Conservation (phyloP, 78 protist genomes). For the Dictyostelium discoideum region DNA sequence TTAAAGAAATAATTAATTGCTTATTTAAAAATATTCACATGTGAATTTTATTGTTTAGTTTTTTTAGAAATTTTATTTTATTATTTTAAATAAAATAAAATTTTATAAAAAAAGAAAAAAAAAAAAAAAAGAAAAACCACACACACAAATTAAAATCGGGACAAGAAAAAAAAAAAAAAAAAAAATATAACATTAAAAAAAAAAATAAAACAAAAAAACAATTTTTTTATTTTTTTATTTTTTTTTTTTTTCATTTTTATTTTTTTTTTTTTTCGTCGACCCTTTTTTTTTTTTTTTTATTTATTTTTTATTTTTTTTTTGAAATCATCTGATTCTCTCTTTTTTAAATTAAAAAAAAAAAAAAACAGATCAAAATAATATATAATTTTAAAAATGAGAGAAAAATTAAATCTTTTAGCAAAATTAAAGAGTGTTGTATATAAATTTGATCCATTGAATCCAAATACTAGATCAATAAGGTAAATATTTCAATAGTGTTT, state of each 20-base stretch:
- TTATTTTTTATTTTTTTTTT: not conserved
- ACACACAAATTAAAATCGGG: too few relatives aligned
- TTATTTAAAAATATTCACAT: not conserved
- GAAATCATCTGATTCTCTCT: not conserved
- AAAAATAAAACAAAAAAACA: not conserved
- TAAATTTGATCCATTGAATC: conserved; percentile 31
- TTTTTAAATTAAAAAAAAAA: not conserved
- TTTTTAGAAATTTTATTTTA: too few relatives aligned
- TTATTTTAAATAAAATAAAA: too few relatives aligned
- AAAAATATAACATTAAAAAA: not conserved
- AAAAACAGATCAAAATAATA: not conserved
- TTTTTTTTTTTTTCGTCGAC: not conserved
- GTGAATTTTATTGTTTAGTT: too few relatives aligned
- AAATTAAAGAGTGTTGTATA: conserved; percentile 36
- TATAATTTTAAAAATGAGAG: not conserved
- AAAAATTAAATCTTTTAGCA: conserved; percentile 21
- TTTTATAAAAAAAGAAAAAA: too few relatives aligned
- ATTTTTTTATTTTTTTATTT: not conserved
- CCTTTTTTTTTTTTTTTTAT: not conserved
- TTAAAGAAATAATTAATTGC: not conserved
- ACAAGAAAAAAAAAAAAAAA: too few relatives aligned
- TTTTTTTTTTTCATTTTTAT: not conserved
- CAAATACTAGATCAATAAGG: conserved; percentile 38
- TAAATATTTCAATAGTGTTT: not conserved
- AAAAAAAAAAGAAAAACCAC: too few relatives aligned